Conservation (phyloP, 371 early-diverging fungal species). For the Dipsacomyces acuminosporus region DNA sequence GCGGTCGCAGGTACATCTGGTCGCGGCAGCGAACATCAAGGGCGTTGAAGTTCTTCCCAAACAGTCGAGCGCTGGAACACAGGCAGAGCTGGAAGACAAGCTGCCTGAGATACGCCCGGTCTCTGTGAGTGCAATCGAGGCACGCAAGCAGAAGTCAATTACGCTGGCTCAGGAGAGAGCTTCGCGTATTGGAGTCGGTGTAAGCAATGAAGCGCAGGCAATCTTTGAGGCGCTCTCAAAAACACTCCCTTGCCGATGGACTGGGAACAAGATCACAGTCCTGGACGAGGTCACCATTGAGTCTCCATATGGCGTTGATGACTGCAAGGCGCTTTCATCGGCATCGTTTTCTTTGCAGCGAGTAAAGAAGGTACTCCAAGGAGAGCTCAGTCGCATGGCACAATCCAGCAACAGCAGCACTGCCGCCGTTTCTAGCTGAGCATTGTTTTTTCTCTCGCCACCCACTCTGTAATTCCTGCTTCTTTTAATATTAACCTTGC, state of each 20-base stretch:
- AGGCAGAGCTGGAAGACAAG: not conserved
- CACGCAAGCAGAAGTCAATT: conserved; percentile 59
- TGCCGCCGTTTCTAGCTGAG: not conserved
- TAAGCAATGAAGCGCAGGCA: conserved; percentile 67
- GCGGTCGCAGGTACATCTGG: conserved; percentile 12
- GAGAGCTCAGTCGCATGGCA: conserved; percentile 32
- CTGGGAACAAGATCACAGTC: conserved; percentile 69
- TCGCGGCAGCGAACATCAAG: conserved; percentile 26
- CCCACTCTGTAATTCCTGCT: too few species aligned
- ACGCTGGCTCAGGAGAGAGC: conserved; percentile 55
- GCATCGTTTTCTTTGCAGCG: conserved; percentile 60
- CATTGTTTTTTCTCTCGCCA: too few species aligned
- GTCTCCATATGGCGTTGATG: conserved; percentile 68
- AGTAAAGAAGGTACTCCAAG: conserved; percentile 65
- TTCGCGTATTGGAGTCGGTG: conserved; percentile 76
- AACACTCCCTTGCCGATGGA: conserved; percentile 83
- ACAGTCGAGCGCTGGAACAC: too few species aligned
- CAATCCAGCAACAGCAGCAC: too few species aligned
- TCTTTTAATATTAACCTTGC: too few species aligned
- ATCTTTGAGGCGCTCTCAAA: conserved; percentile 79
- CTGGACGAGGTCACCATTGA: conserved; percentile 76
- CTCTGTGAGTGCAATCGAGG: conserved; percentile 55
- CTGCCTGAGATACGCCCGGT: conserved; percentile 43
- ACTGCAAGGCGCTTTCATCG: conserved; percentile 61
- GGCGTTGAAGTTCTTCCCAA: conserved; percentile 11